phyloP scores from a whole-genome alignment of 2,329 filamentous ascomycete species.

The Diaporthe eres region DNA sequence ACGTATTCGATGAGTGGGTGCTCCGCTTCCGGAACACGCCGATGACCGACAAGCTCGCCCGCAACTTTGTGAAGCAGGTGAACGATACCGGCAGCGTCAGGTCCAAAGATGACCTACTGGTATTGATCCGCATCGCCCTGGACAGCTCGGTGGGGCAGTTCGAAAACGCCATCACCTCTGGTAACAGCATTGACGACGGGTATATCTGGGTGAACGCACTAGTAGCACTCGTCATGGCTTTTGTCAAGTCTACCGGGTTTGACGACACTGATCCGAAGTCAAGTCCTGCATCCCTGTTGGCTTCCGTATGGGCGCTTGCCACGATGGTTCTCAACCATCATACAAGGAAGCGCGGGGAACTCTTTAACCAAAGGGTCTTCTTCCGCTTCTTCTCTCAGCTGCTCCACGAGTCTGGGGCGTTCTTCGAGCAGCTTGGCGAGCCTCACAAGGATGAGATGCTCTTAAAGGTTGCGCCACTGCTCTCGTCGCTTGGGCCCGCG shows the following conservation, averaged over 20 bases:
- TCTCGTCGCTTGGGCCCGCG: slow-evolving; percentile 81
- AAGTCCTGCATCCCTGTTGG: slow-evolving; percentile 79
- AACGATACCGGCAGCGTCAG: slow-evolving; percentile 81
- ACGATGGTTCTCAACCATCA: slow-evolving; percentile 89
- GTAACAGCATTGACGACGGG: slow-evolving; percentile 69
- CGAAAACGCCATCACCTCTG: slow-evolving; percentile 77
- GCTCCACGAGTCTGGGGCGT: slow-evolving; percentile 78
- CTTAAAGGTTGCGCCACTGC: slow-evolving; percentile 77
- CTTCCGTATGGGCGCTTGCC: slow-evolving; percentile 82
- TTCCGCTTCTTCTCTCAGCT: slow-evolving; percentile 89
- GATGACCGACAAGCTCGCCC: slow-evolving; percentile 78
- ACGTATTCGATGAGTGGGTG: slow-evolving; percentile 97
- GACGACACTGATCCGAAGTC: slow-evolving; percentile 69
- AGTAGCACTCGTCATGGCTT: slow-evolving; percentile 81
- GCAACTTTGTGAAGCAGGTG: slow-evolving; percentile 87
- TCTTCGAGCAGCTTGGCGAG: slow-evolving; percentile 70
- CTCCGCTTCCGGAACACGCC: slow-evolving; percentile 84
- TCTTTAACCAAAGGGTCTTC: slow-evolving; percentile 90
- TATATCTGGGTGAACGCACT: slow-evolving; percentile 82
- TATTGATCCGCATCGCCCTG: slow-evolving; percentile 85
- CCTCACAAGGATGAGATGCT: slow-evolving; percentile 78
- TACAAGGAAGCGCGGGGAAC: slow-evolving; percentile 83
- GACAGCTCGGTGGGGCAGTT: slow-evolving; percentile 85
- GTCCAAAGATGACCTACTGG: slow-evolving; percentile 80
- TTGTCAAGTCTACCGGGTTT: slow-evolving; percentile 80